Evolutionary conservation across 345 rosid genomes (phyloP).

Genomic region (Salix dunnii): DNA sequence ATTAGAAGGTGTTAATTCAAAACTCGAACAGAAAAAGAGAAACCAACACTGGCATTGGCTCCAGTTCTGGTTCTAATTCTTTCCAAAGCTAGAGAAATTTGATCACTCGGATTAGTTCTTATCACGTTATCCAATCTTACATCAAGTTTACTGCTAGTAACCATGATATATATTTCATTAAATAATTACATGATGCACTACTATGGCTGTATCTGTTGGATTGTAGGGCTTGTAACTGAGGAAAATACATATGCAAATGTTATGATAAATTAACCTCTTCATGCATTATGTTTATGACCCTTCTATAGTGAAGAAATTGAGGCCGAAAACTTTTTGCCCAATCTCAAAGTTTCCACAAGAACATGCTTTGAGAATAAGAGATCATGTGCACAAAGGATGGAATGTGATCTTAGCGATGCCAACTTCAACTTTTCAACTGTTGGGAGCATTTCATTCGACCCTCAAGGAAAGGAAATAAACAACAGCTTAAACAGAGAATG

Average conservation of each 20-base stretch:
- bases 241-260: not conserved
- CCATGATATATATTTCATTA: too few species aligned
- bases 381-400: not conserved
- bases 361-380: not conserved
- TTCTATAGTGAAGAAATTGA: not conserved
- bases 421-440: not conserved
- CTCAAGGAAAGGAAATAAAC: not conserved
- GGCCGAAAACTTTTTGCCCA: not conserved
- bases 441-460: not conserved
- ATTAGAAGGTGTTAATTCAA: not conserved
- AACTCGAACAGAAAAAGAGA: not conserved
- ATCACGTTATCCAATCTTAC: too few species aligned
- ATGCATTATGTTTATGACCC: not conserved
- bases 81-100: too few species aligned
- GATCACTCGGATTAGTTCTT: too few species aligned
- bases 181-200: too few species aligned
- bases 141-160: too few species aligned
- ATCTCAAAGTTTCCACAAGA: not conserved
- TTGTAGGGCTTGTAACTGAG: too few species aligned
- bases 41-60: not conserved
- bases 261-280: not conserved
- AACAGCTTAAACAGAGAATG: not conserved
- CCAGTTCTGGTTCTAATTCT: too few species aligned
- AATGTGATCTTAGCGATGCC: not conserved
- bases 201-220: too few species aligned